Base-by-base conservation (phyloP, 2,329 filamentous ascomycete species). In the Fusarium virguliforme region DNA sequence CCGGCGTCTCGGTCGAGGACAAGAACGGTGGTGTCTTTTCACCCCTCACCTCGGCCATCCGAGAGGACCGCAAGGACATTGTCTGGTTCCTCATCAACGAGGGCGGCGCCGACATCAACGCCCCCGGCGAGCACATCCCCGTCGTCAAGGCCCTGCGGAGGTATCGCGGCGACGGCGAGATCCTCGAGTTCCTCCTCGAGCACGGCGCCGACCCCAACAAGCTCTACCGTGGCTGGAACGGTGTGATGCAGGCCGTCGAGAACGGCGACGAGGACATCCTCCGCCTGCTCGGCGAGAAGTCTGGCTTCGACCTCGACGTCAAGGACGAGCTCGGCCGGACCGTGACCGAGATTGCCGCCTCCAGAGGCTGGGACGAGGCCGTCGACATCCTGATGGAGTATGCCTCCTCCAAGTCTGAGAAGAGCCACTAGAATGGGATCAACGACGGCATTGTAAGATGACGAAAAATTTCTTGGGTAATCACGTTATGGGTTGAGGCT, bases 11-110 rank as follows among this genome's bases (percentile, higher is more conserved):
- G 41, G 89, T 92, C 60, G 90, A 92, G 77, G 91, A 92, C 80
- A 90, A 90, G 80, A 92, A 91, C 75, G 90, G 90, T 22, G 91
- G 91, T 59, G 91, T 92, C 54, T 93, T 93, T 81, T 91, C 89
- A 1, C 89, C 90, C 0, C 84, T 92, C 4, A 92, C 90, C 0
- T 91, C 89, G 0, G 89, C 89, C 8, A 88, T 92, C 62, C 88
- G 90, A 12, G 90, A 92, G 78, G 83, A 88, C 28, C 85, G 85
- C 71, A 87, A 85, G 48, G 85, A 87, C 1, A 91, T 92, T 62
- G 88, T 91, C 41, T 78, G 78, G 4, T 92, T 84, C 80, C 84
- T 92, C 9, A 82, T 92, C 63, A 84, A 88, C 54, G 86, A 90
- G 67, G 89, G 86, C 1, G 86, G 85, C 8, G 90, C 90, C 0